Evolutionary conservation across 1,139 yeast species (phyloP).

Genomic region (Barnettozyma hawaiiensis): DNA sequence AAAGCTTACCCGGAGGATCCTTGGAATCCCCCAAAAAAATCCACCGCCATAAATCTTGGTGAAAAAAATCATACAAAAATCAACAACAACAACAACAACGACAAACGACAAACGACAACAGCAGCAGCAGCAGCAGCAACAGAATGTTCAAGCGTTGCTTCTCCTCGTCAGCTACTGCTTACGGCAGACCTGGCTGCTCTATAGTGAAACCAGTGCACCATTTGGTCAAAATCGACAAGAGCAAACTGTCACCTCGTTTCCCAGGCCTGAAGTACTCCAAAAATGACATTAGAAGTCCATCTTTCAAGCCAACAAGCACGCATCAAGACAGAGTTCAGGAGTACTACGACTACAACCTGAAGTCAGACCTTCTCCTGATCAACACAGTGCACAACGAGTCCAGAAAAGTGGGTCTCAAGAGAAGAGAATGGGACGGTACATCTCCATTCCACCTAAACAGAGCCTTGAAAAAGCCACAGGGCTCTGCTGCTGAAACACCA

Average conservation of each 20-base stretch:
- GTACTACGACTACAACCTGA: slow-evolving; percentile 67
- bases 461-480: slow-evolving; percentile 57
- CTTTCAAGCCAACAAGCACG: slow-evolving; percentile 64
- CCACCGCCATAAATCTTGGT: background rate
- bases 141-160: slow-evolving; percentile 17
- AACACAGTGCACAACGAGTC: slow-evolving; percentile 61
- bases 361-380: slow-evolving; percentile 72
- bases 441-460: slow-evolving; percentile 90
- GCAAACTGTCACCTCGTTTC: slow-evolving; percentile 62
- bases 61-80: too few relatives aligned
- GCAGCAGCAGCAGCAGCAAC: too few relatives aligned
- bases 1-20: background rate
- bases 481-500: slow-evolving; percentile 63
- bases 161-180: slow-evolving; percentile 22
- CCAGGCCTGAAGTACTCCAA: slow-evolving; percentile 61
- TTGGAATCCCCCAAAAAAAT: too few relatives aligned
- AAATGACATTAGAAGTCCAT: slow-evolving; percentile 71
- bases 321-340: slow-evolving; percentile 78
- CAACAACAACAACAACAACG: too few relatives aligned
- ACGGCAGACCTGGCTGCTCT: slow-evolving; percentile 64
- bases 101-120: too few relatives aligned
- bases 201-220: slow-evolving; percentile 91
- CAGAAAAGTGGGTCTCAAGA: slow-evolving; percentile 57
- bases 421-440: slow-evolving; percentile 80
- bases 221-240: slow-evolving; percentile 66